Evolutionary conservation across 352 stramenopile species (phyloP), one percentile per base, ranked within the genome.

Genomic region (Pythium sp.): DNA sequence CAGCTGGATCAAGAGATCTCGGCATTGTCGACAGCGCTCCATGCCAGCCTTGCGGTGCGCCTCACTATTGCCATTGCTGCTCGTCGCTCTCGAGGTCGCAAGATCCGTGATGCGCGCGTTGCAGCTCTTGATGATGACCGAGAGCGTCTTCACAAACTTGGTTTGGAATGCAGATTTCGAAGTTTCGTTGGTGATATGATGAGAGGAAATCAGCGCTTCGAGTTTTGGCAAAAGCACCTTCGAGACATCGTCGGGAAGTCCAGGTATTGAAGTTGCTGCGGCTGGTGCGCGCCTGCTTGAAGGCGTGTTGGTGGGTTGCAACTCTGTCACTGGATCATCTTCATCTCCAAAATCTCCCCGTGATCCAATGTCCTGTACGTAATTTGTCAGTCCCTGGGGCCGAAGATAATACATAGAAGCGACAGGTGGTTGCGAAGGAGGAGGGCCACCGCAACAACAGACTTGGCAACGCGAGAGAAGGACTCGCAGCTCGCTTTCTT

Each of bases 1-100:
- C 0, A 86, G 72, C 58, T 79, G 72, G 56, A 83, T 77, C n/a
- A 85, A 59, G 32, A 74, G 58, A 53, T 83, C 68, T n/a, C 76
- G 78, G 30, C 78, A 86, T n/a, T 75, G 58, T 1, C 70, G 72
- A 41, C 76, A 86, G 4, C 78, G 72, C 41, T 63, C 64, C 14
- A 80, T 75, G 8, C 67, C 76, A 36, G 78, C 74, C 20, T 58
- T 65, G 4, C 72, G 74, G 47, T 81, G 58, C 24, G 49, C 64
- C 51, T 79, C 65, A 14, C 41, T 41, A 30, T 53, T 67, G 58
- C 61, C 28, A 6, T 67, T 20, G 36, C 70, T 51, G 43, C 43
- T 51, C 6, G 6, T 68, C 36, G 66, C 43, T 24, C 28, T 55
- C 12, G 54, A 38, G 47, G 43, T 69, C 18, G 76, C 69, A 7